A percentile compares a stretch with the other conserved stretches of the same genome.
Conservation (phyloP, 108 stramenopile species). For the Nitzschia palea region DNA sequence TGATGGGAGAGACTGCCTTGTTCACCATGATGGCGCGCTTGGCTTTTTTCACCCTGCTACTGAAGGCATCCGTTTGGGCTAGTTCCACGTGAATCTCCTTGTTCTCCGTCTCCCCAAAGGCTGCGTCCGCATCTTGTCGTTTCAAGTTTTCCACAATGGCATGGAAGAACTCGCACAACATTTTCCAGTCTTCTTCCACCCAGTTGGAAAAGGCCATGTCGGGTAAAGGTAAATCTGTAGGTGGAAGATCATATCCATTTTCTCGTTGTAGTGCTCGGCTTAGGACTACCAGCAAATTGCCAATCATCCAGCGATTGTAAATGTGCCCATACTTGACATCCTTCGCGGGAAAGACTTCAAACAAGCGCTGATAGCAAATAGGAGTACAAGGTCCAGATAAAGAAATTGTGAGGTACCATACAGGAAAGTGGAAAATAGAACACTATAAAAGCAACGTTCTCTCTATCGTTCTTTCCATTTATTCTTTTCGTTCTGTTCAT, state of each 20-base stretch:
- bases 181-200: conserved; percentile 14
- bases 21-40: neutral
- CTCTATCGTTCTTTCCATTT: too few relatives aligned
- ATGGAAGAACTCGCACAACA: neutral
- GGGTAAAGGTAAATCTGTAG: neutral
- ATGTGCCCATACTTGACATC: neutral
- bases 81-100: neutral
- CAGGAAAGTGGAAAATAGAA: neutral
- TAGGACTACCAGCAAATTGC: neutral
- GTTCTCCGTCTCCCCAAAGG: conserved; percentile 2
- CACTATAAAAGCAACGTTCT: too few relatives aligned
- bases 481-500: neutral
- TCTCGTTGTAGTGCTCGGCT: neutral
- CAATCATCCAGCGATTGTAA: neutral
- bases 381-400: neutral
- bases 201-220: neutral
- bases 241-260: neutral
- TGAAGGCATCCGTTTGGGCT: neutral
- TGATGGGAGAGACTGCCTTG: conserved; percentile 8
- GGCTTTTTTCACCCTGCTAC: conserved; percentile 1
- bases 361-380: neutral
- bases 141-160: conserved; percentile 2
- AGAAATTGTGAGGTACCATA: neutral
- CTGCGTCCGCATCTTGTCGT: conserved; percentile 13
- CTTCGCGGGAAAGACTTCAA: conserved; percentile 7